Evolutionary conservation across 2,329 filamentous ascomycete genomes (phyloP).

Genomic region (Grosmannia serpens): DNA sequence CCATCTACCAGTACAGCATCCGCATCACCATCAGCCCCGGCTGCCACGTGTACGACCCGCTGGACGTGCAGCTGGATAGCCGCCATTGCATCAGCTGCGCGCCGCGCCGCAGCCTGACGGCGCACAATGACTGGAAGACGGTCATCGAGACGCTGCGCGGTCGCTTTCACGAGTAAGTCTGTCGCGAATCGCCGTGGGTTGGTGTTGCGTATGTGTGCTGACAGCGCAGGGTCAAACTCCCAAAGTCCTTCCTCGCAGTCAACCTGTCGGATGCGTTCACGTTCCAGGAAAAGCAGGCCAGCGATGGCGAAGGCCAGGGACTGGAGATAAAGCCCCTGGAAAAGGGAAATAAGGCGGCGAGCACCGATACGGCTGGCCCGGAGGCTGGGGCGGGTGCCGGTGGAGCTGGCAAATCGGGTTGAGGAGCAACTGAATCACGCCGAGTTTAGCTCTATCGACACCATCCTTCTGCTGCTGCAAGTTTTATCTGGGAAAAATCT

Average conservation of each 20-base stretch:
- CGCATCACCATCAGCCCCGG: slow-evolving; percentile 92
- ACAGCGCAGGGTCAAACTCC: slow-evolving; percentile 46
- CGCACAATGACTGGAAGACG: slow-evolving; percentile 89
- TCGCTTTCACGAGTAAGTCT: slow-evolving; percentile 81
- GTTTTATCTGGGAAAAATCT: too few species aligned
- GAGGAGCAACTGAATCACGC: neutral
- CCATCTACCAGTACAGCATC: slow-evolving; percentile 83
- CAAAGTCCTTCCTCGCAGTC: slow-evolving; percentile 54
- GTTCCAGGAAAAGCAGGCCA: slow-evolving; percentile 43
- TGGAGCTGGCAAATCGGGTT: neutral
- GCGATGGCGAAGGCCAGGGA: slow-evolving; percentile 23
- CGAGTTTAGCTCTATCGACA: neutral
- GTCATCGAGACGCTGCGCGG: slow-evolving; percentile 92
- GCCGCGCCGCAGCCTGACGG: slow-evolving; percentile 77
- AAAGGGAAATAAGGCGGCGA: neutral
- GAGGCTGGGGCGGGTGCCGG: neutral
- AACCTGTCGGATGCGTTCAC: slow-evolving; percentile 53
- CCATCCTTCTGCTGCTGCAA: neutral
- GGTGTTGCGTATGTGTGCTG: neutral
- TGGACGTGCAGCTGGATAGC: slow-evolving; percentile 92
- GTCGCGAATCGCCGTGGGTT: neutral
- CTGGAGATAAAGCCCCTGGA: slow-evolving; percentile 33
- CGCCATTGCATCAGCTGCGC: slow-evolving; percentile 94
- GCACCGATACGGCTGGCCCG: neutral
- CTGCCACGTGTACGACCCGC: slow-evolving; percentile 89